Conservation (phyloP, 148 eudicot genomes). For the Rheum nobile region DNA sequence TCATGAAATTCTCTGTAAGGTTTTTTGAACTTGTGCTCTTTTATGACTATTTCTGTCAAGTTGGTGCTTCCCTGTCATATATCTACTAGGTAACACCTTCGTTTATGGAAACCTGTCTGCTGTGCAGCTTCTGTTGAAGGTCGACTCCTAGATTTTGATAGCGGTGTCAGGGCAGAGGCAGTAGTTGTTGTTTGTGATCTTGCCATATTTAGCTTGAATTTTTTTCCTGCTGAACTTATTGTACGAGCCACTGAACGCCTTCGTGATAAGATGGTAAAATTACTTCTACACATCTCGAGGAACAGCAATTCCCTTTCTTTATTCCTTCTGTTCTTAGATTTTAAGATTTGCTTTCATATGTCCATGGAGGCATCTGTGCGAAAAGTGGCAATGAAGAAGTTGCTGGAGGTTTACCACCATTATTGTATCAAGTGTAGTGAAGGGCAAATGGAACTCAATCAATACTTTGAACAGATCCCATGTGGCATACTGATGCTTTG, state of each 20-base stretch:
- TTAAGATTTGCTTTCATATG: conserved; percentile 4
- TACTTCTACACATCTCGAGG: conserved; percentile 2
- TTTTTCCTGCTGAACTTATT: conserved; percentile 37
- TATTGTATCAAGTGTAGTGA: conserved; percentile 63
- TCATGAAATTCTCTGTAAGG: conserved; percentile 59
- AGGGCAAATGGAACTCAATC: conserved; percentile 32
- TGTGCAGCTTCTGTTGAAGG: conserved; percentile 62
- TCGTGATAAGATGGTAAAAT: conserved; percentile 77
- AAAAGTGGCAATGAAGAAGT: conserved; percentile 62
- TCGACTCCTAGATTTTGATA: conserved; percentile 81
- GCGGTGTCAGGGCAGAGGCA: conserved; percentile 70
- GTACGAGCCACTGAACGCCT: conserved; percentile 58
- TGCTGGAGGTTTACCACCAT: conserved; percentile 69
- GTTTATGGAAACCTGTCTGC: neutral
- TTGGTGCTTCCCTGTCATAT: neutral
- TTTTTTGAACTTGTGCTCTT: conserved; percentile 5
- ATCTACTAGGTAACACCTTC: neutral
- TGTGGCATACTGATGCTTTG: conserved; percentile 71
- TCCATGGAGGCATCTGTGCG: conserved; percentile 58
- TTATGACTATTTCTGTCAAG: neutral
- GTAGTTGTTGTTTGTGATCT: conserved; percentile 63
- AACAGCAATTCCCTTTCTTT: neutral
- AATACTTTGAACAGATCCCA: conserved; percentile 70
- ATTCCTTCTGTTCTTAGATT: conserved; percentile 8
- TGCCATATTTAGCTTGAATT: conserved; percentile 39